Conservation (phyloP, 805 yeast genomes). For the Starmerella powellii region DNA sequence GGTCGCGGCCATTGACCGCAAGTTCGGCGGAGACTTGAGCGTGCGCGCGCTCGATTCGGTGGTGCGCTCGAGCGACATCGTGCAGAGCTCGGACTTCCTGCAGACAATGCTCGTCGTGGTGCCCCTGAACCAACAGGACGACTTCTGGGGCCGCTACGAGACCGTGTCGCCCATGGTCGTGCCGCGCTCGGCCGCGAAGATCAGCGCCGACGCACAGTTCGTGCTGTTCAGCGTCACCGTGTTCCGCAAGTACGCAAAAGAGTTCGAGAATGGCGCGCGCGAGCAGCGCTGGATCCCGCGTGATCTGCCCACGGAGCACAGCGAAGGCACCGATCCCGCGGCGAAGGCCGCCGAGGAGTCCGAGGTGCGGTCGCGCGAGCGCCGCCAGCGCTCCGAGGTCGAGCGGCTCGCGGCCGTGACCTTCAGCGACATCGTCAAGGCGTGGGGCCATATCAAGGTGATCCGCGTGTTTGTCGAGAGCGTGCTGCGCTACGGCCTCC, state of each 20-base stretch:
- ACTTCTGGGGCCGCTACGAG: slow-evolving; percentile 64
- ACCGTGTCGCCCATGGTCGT: slow-evolving; percentile 68
- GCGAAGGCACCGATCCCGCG: not conserved
- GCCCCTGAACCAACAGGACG: slow-evolving; percentile 50
- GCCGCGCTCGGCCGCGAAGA: slow-evolving; percentile 70
- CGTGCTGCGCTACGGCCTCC: slow-evolving; percentile 90
- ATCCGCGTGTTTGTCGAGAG: slow-evolving; percentile 83
- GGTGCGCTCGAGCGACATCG: slow-evolving; percentile 72
- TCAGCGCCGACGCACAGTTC: slow-evolving; percentile 65
- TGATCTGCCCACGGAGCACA: slow-evolving; percentile 34
- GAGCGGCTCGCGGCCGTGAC: slow-evolving; percentile 78
- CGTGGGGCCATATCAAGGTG: slow-evolving; percentile 84
- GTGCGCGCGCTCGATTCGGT: slow-evolving; percentile 83
- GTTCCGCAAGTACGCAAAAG: slow-evolving; percentile 67
- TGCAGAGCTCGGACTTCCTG: slow-evolving; percentile 73
- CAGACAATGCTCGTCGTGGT: slow-evolving; percentile 80
- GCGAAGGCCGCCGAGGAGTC: slow-evolving; percentile 38
- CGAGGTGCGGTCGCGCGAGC: slow-evolving; percentile 61
- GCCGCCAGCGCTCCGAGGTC: slow-evolving; percentile 56
- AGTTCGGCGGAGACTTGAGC: slow-evolving; percentile 84
- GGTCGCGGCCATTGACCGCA: slow-evolving; percentile 78
- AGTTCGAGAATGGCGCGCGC: slow-evolving; percentile 58
- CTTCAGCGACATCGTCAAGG: slow-evolving; percentile 70
- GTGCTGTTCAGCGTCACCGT: slow-evolving; percentile 64
- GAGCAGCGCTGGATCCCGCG: slow-evolving; percentile 87